Evolutionary conservation across 352 stramenopile genomes (phyloP), one percentile per base, ranked within the genome.

Genomic region (Globisporangium perplexum): DNA sequence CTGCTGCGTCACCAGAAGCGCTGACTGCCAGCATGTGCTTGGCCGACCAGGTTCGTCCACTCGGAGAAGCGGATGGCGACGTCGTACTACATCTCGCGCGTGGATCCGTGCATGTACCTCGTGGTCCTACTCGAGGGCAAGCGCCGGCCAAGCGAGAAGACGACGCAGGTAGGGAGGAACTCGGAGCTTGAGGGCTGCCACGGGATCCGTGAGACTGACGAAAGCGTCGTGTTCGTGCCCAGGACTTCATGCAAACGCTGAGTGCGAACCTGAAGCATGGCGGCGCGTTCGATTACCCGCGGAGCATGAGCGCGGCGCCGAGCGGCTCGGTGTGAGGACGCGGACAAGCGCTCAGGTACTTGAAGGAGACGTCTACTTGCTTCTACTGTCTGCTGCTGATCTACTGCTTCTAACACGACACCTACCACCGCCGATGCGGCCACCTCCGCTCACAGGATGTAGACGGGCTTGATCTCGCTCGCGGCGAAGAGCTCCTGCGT

Each of bases 201-300:
- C n/a, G n/a, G n/a, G n/a, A n/a, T n/a, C n/a, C n/a, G n/a, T n/a
- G n/a, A n/a, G 39, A 26, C 39, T 39, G 33, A 39, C 33, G 33
- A 5, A 1, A 17, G 33, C 12, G 4, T 39, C 14, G 33, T 12
- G 15, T 18, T n/a, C 33, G n/a, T 11, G 20, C 39, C 7, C 43
- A 90, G 76, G 80, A 93, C 50, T 93, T 93, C 36, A 90, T 93
- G 80, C 79, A 87, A 62, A 88, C 74, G 43, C 66, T 90, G 56
- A 74, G 69, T 14, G 68, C 84, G 35, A 90, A 88, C 45, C 66
- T 93, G 30, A 77, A 89, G 56, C 83, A 93, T 48, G 71, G 61
- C 20, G 75, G 75, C n/a, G 79, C 74, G 17, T 93, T 88, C 55
- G 63, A 72, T 22, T 55, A 57, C 23, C 66, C 62, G 38, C 50